These are phyloP conservation scores for Xylariaceae sp. DNA, from an alignment of 2,329 filamentous ascomycete species.

Conservation along the genomic window DNA sequence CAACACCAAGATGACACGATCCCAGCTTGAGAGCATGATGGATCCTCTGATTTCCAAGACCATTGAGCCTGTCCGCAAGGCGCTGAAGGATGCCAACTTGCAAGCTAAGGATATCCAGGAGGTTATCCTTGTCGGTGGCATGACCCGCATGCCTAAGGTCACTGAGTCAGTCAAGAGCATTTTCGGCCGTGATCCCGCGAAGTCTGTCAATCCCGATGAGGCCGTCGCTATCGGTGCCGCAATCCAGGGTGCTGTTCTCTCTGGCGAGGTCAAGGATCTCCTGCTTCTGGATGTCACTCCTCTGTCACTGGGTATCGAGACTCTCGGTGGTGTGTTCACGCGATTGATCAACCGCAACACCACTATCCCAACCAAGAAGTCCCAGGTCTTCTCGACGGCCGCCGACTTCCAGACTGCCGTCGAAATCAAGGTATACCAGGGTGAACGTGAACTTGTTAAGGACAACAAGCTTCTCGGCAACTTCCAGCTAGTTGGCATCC, in stretches of 20 bases:
- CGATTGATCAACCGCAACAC: constrained; percentile 99
- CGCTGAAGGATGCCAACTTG: constrained; percentile 91
- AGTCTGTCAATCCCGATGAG: constrained; percentile 98
- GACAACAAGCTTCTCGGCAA: constrained; percentile 99
- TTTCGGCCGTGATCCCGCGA: constrained; percentile 94
- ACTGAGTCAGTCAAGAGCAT: constrained; percentile 93
- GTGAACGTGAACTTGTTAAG: constrained; percentile 97
- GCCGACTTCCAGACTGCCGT: constrained; percentile 98
- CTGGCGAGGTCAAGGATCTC: constrained; percentile 95
- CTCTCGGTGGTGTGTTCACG: constrained; percentile 95
- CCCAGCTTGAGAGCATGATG: constrained; percentile 91
- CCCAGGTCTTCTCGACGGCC: constrained; percentile 95
- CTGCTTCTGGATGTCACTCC: constrained; percentile 95
- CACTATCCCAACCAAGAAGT: constrained; percentile 99
- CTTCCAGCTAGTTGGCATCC: constrained; percentile 98
- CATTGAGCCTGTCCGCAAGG: constrained; percentile 92
- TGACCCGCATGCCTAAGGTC: constrained; percentile 99
- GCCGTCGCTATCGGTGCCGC: constrained; percentile 97
- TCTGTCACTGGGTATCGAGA: constrained; percentile 97
- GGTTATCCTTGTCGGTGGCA: constrained; percentile 96
- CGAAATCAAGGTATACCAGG: constrained; percentile 99
- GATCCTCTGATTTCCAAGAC: constrained; percentile 86
- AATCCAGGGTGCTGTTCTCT: constrained; percentile 94
- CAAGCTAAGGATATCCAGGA: constrained; percentile 94
- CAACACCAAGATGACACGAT: constrained; percentile 89